Base-by-base conservation (phyloP, 208 protist species). In the Porcisia hertigi region DNA sequence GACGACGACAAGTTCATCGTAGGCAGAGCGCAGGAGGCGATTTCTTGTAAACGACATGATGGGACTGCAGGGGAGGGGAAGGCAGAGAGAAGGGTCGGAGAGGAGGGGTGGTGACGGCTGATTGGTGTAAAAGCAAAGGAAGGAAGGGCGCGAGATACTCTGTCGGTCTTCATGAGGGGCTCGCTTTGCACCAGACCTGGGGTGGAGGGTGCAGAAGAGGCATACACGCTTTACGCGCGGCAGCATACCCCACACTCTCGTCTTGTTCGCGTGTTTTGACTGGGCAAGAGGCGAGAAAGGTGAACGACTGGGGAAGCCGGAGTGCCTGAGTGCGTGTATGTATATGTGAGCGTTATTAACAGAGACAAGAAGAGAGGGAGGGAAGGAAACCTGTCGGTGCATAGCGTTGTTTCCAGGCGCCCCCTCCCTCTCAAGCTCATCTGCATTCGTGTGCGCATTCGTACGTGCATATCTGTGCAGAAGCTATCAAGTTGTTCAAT, bases 1-100 rank as follows among this genome's bases (percentile, higher is more conserved):
- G 34, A 93, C 86, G 39, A 94, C 81, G 20, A 89, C 58, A 54
- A 97, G 89, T 73, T 97, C 91, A 71, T 94, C 87, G 64, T 92
- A 90, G 1, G 87, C 86, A 30, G 88, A 86, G 53, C 76, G 83
- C 41, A 86, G 71, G 34, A 88, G 55, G 34, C 76, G 77, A 34
- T 79, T 88, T n/a, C 82, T 81, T 23, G 9, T 53, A 4, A 86
- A 81, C 5, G 63, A 59, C 79, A 84, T 79, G 16, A 54, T n/a
- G 65, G 16, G 2, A 25, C 45, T 14, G 45, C n/a, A n/a, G 41
- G 9, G 3, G 43, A 25, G 14, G 18, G 14, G 8, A 25, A 8
- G 20, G 60, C 36, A 12, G 18, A 25, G 39, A 9, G 39, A 12
- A 30, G 1, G 60, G 4, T 9, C 43, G 39, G 60, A 49, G 60